Evolutionary conservation across 139 green algal species (phyloP), one percentile per base, ranked within the genome.

Genomic region (Micractinium conductrix): DNA sequence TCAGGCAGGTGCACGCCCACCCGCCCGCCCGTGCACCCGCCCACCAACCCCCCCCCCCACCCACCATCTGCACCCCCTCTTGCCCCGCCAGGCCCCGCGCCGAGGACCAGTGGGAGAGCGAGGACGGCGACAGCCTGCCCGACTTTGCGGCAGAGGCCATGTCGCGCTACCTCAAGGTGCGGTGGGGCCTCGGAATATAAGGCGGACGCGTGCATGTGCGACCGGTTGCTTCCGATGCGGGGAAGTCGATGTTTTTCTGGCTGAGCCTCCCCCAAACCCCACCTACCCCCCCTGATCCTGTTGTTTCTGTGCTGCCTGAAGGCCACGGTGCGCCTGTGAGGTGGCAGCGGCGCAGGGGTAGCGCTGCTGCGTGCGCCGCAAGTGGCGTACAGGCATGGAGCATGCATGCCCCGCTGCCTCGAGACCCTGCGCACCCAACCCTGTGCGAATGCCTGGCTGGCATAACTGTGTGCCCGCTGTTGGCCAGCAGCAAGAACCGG

Each of bases 91-190:
- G 74, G 48, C 74, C 74, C 19, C 14, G 24, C 3, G 48, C 3
- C 4, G 45, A 80, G 74, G 14, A 65, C 33, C 26, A 44, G 38
- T 82, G 76, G 76, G 53, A 43, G 40, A 24, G 38, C 28, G 76
- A 82, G 40, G 76, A 82, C 24, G 76, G 40, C 21, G 33, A 60
- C n/a, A 55, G 8, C 8, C 53, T 82, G 38, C 63, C 62, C 24
- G 58, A 71, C 17, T 82, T 82, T 55, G 14, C 72, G 3, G 40
- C 17, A 37, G 58, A 40, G 2, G 76, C 76, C 1, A 55, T 82
- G 8, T 44, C 12, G 33, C 65, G 65, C 65, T 72, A 72, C 65
- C 35, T 72, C 33, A 72, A 72, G n/a, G n/a, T n/a, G n/a, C n/a
- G n/a, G n/a, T n/a, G n/a, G n/a, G n/a, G n/a, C n/a, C n/a, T n/a